A percentile compares a stretch with the other conserved stretches of the same genome.
Evolutionary conservation across 345 rosid species (phyloP).

Genomic region (Salix dunnii): DNA sequence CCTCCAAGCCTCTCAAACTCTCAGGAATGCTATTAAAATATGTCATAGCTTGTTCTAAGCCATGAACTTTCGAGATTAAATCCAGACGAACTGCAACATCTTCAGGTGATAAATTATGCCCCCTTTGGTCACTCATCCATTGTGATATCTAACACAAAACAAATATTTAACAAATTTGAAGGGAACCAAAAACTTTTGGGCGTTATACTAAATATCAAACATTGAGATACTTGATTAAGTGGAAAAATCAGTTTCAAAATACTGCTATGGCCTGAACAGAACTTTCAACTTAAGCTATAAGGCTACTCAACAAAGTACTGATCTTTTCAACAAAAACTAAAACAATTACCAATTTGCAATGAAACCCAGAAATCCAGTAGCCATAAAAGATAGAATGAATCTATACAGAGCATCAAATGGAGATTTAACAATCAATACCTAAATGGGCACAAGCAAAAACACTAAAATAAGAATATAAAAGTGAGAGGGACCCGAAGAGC

Average conservation of each 20-base stretch:
- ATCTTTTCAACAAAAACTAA: too few species aligned
- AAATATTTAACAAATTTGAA: not conserved
- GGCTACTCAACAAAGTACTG: too few species aligned
- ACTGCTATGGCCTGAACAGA: too few species aligned
- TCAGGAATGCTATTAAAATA: constrained; percentile 35
- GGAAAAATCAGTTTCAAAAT: too few species aligned
- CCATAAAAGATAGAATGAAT: too few species aligned
- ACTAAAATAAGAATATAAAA: not conserved
- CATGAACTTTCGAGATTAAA: constrained; percentile 48
- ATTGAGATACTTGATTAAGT: too few species aligned
- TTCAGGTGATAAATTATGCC: constrained; percentile 19
- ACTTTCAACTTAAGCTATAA: too few species aligned
- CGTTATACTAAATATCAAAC: not conserved
- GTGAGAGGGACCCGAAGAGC: constrained; percentile 7
- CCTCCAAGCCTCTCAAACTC: constrained; percentile 22
- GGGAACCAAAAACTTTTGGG: not conserved
- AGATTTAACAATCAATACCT: too few species aligned
- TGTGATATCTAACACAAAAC: not conserved
- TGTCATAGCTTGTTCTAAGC: constrained; percentile 36
- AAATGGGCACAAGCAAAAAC: too few species aligned
- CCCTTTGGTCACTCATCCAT: not conserved
- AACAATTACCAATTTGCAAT: too few species aligned
- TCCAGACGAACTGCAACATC: constrained; percentile 49
- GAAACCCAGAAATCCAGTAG: too few species aligned
- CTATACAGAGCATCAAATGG: too few species aligned